Base-by-base conservation (phyloP, 106 monocot genomes). In the Apostasia ramifera region DNA sequence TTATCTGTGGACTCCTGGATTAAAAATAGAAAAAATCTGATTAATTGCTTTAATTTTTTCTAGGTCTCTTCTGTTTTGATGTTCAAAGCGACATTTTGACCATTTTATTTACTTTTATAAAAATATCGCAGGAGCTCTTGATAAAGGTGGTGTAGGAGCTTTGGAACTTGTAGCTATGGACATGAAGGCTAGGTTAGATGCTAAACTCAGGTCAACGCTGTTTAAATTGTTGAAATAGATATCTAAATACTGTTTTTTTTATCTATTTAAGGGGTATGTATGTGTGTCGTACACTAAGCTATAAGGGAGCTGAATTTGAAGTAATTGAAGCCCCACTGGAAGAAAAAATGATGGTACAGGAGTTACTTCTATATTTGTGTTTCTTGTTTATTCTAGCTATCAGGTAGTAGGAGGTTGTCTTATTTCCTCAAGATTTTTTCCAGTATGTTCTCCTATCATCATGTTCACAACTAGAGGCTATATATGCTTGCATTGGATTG, bases 121-220 rank as follows among this genome's bases (percentile, higher is more conserved):
- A 15, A 37, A 43, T 70, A 70, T 53, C 82, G 66, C 46, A 98
- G 97, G 80, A n/a, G 87, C 87, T 75, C 85, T 98, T 66, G 97
- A 98, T 46, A 98, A 93, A 80, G 97, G 97, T 67, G 97, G 97
- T 74, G 92, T 98, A 74, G 97, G 97, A 61, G 97, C 97, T 42
- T 67, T 98, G 51, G 97, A 98, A 69, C 97, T 98, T 81, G 97
- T 98, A 74, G 97, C 97, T 26, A 93, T 98, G 97, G 97, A 98
- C 73, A 93, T 98, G 97, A 98, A 98, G 78, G 92, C 97, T 68
- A 90, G 92, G 97, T 98, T 72, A 73, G 76, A 59, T 64, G 46
- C 41, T 58, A 7, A 53, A 55, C 13, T 45, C 54, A 48, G 13
- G 7, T 4, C 44, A 8, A 52, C 40, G 3, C 13, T 41, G 3